Base-by-base conservation (phyloP, 352 stramenopile species). In the Globisporangium lucens region DNA sequence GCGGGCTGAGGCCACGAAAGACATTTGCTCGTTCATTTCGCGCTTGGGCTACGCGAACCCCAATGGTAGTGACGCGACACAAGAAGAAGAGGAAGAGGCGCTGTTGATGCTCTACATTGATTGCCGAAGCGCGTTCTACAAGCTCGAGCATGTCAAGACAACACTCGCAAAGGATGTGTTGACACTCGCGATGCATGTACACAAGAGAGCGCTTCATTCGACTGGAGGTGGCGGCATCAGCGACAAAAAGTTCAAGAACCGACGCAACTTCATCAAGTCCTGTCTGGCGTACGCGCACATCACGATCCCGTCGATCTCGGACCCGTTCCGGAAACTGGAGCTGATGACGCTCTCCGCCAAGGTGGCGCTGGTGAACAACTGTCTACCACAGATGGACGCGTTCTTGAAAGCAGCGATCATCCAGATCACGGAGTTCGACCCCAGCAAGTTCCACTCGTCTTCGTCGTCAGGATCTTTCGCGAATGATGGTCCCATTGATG, bases 261-360 rank as follows among this genome's bases (percentile, higher is more conserved):
- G 75, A n/a, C 77, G 82, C 4, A 76, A 80, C 51, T 95, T 98
- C 41, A 79, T 96, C 68, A 95, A 97, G 58, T 95, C 87, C 2
- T 97, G 89, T 61, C 69, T 97, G n/a, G 91, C 91, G 6, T 97
- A 92, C 61, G 84, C 83, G 10, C 88, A 97, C 65, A 92, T 98
- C 61, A 98, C 89, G 35, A 96, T 97, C 27, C 91, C 91, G 29
- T 94, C 84, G 24, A 89, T 97, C 29, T 67, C 79, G 1, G 61
- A 79, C 5, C 33, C 69, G 2, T 75, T 79, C 17, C 65, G 79
- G 20, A 87, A 86, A 43, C 66, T 97, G 9, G 66, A 94, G 35
- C 67, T 97, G 20, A 73, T 94, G 63, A 72, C 83, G 2, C 62
- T 78, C 2, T 87, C 85, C 12, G 86, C 85, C 12, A 89, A 93